phyloP scores from a whole-genome alignment of 169 alveolate genomes.

The Eimeria necatrix region DNA sequence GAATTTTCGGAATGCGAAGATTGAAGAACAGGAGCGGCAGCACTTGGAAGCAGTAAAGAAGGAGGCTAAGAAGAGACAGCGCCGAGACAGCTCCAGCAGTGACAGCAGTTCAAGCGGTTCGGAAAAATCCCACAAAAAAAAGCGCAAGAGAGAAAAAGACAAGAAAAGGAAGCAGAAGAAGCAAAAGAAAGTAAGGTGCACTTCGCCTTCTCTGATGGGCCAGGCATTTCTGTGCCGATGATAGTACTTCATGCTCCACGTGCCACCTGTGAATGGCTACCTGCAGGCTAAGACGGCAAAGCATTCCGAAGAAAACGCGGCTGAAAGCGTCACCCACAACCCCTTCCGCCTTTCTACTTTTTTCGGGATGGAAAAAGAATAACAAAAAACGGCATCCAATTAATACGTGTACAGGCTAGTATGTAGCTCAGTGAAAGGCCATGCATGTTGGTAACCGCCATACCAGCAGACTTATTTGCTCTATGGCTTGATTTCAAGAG shows the following conservation, averaged over 20 bases:
- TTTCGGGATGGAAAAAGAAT: slow-evolving; percentile 67
- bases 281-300: slow-evolving; percentile 54
- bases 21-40: slow-evolving; percentile 77
- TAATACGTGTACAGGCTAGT: background rate
- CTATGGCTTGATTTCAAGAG: slow-evolving; percentile 1
- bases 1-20: slow-evolving; percentile 68
- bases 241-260: background rate
- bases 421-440: background rate
- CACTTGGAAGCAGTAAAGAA: slow-evolving; percentile 53
- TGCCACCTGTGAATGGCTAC: background rate
- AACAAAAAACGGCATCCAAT: background rate
- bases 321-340: slow-evolving; percentile 65
- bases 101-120: slow-evolving; percentile 53
- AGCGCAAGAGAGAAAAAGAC: slow-evolving; percentile 58
- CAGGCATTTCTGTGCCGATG: no score
- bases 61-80: slow-evolving; percentile 75
- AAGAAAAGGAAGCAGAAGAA: slow-evolving; percentile 63
- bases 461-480: background rate
- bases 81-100: slow-evolving; percentile 66
- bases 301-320: slow-evolving; percentile 7
- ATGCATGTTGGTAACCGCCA: background rate
- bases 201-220: no score
- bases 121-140: slow-evolving; percentile 69
- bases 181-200: slow-evolving; percentile 34
- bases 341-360: slow-evolving; percentile 71